Evolutionary conservation across 805 yeast genomes (phyloP).

Genomic region (Spathaspora sp.): DNA sequence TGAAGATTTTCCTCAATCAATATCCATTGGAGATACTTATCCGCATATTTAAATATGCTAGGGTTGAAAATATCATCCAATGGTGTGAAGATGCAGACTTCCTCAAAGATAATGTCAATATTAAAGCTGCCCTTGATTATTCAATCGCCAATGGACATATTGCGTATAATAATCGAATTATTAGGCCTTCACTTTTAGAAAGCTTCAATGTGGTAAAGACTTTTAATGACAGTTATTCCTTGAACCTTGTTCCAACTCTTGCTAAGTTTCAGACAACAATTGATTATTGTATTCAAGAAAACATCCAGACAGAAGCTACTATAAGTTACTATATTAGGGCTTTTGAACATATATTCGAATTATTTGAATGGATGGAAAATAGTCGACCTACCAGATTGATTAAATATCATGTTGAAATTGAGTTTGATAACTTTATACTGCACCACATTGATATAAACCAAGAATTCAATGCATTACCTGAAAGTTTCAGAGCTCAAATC

Average conservation of each 20-base stretch:
- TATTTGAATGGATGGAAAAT: slow-evolving; percentile 2
- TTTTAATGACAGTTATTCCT: slow-evolving; percentile 8
- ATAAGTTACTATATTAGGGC: slow-evolving; percentile 15
- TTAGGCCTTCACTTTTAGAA: slow-evolving; percentile 10
- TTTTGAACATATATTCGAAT: slow-evolving; percentile 11
- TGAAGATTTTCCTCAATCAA: neutral
- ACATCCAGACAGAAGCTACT: slow-evolving; percentile 7
- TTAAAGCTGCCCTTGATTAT: neutral
- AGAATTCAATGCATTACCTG: neutral
- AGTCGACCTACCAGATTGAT: neutral
- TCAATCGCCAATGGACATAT: neutral
- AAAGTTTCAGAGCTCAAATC: neutral
- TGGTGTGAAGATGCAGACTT: neutral
- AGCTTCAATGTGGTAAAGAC: slow-evolving; percentile 15
- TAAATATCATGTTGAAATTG: slow-evolving; percentile 17
- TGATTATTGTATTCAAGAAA: slow-evolving; percentile 3
- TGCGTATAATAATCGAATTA: slow-evolving; percentile 12
- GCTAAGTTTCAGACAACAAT: slow-evolving; percentile 4
- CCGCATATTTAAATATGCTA: neutral
- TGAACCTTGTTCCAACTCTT: slow-evolving; percentile 4
- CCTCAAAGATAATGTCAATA: neutral
- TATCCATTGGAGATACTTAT: slow-evolving; percentile 1
- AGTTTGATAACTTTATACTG: slow-evolving; percentile 15
- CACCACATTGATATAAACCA: slow-evolving; percentile 8
- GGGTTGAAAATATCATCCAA: neutral